Percentiles rank a stretch among this genome's conserved stretches.
These are phyloP conservation scores for Coffea eugenioides DNA, from an alignment of 257 asterid species.

Conservation along the genomic window DNA sequence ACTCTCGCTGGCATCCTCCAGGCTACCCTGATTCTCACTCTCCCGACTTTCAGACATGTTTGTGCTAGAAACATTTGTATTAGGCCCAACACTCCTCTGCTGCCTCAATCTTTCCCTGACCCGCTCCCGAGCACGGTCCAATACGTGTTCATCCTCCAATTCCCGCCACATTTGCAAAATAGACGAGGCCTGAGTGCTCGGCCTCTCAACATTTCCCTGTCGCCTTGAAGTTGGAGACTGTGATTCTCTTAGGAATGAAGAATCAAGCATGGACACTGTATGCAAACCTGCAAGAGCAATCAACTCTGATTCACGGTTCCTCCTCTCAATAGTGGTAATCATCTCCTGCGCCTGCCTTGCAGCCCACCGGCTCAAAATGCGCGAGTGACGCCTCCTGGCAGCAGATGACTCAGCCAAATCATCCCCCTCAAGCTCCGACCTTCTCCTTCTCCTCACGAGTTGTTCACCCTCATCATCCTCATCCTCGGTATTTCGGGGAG, in stretches of 20 bases:
- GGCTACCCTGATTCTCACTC: slow-evolving; percentile 54
- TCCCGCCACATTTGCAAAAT: slow-evolving; percentile 95
- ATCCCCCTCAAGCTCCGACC: slow-evolving; percentile 93
- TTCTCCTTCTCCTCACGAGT: slow-evolving; percentile 74
- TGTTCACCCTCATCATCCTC: slow-evolving; percentile 87
- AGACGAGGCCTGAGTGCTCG: slow-evolving; percentile 70
- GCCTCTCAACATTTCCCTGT: slow-evolving; percentile 81
- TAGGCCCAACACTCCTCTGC: slow-evolving; percentile 58
- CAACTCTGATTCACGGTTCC: slow-evolving; percentile 83
- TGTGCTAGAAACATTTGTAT: slow-evolving; percentile 41
- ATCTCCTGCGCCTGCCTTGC: slow-evolving; percentile 88
- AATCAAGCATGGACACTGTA: slow-evolving; percentile 81
- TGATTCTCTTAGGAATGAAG: slow-evolving; percentile 85
- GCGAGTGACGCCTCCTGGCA: slow-evolving; percentile 83
- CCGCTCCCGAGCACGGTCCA: slow-evolving; percentile 65
- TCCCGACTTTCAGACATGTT: slow-evolving; percentile 55
- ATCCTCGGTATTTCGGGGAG: slow-evolving; percentile 64
- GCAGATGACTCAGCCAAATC: slow-evolving; percentile 96
- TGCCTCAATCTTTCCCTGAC: slow-evolving; percentile 74
- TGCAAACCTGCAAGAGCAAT: slow-evolving; percentile 88
- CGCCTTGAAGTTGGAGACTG: slow-evolving; percentile 74
- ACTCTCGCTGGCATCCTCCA: slow-evolving; percentile 58
- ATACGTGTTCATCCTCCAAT: slow-evolving; percentile 78
- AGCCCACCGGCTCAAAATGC: slow-evolving; percentile 84
- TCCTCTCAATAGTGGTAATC: slow-evolving; percentile 86